phyloP scores from a whole-genome alignment of 768 basidiomycete species.

The Leccinum boreale region DNA sequence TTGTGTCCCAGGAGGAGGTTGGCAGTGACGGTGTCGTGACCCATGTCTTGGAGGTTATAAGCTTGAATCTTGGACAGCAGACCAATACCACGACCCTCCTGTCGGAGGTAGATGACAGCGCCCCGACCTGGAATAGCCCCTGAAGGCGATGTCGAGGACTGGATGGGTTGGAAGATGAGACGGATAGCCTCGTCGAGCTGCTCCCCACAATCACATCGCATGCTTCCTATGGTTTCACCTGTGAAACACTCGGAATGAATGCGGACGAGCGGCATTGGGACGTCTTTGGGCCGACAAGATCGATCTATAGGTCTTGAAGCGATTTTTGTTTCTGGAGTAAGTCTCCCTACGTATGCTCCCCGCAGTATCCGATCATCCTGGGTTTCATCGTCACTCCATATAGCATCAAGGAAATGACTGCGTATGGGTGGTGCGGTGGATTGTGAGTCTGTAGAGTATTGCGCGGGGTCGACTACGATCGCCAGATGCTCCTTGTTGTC shows the following conservation, averaged over 20 bases:
- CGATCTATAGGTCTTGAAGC: constrained; percentile 37
- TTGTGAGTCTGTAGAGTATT: constrained; percentile 52
- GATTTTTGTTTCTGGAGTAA: constrained; percentile 53
- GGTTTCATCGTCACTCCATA: constrained; percentile 84
- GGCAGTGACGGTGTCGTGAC: constrained; percentile 97
- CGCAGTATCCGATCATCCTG: constrained; percentile 90
- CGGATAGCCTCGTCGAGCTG: constrained; percentile 97
- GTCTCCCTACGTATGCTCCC: constrained; percentile 88
- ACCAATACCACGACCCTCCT: constrained; percentile 97
- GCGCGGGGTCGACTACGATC: constrained; percentile 88
- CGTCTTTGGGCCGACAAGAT: constrained; percentile 17
- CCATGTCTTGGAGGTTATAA: constrained; percentile 96
- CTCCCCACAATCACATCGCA: constrained; percentile 99
- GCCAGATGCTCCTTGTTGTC: constrained; percentile 96
- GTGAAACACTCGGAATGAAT: constrained; percentile 99
- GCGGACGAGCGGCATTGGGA: constrained; percentile 81
- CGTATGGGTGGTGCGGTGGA: constrained; percentile 60
- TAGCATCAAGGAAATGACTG: constrained; percentile 73
- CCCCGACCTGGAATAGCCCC: constrained; percentile 76
- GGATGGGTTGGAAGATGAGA: constrained; percentile 72
- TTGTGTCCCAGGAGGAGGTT: constrained; percentile 93
- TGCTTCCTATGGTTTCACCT: constrained; percentile 95
- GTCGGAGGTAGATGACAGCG: constrained; percentile 91
- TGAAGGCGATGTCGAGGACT: constrained; percentile 37
- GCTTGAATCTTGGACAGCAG: constrained; percentile 93